phyloP scores from a whole-genome alignment of 768 basidiomycete species.

The Amyloporia xantha region DNA sequence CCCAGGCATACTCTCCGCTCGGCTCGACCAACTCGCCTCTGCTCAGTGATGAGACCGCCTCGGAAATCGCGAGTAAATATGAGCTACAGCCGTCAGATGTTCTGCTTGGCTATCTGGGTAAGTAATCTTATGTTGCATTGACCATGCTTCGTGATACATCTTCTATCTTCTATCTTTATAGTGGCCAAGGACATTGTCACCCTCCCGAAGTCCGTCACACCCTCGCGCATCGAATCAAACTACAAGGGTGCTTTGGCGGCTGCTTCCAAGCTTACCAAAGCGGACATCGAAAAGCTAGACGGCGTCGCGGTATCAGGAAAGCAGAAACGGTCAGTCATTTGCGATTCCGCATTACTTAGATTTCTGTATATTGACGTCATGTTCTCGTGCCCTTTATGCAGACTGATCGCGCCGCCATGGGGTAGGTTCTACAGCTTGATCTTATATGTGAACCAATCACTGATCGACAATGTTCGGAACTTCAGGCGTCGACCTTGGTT shows the following conservation, averaged over 20 bases:
- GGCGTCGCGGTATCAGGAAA: slow-evolving; percentile 51
- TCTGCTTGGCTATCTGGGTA: slow-evolving; percentile 58
- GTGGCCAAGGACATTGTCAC: slow-evolving; percentile 59
- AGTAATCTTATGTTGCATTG: too few species aligned
- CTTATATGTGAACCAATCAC: background rate
- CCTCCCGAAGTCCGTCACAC: slow-evolving; percentile 76
- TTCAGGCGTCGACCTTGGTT: slow-evolving; percentile 59
- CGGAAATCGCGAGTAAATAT: slow-evolving; percentile 54
- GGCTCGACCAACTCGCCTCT: slow-evolving; percentile 65
- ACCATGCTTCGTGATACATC: background rate
- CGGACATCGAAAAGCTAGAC: slow-evolving; percentile 53
- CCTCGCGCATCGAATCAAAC: slow-evolving; percentile 58
- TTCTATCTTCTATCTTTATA: too few species aligned
- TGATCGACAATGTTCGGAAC: background rate
- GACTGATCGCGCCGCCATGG: slow-evolving; percentile 63
- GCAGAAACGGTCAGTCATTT: slow-evolving; percentile 45
- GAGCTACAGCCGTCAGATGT: slow-evolving; percentile 48
- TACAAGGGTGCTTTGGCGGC: slow-evolving; percentile 44
- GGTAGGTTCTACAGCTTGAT: slow-evolving; percentile 48
- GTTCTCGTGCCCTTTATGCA: slow-evolving; percentile 10
- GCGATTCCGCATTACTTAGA: background rate
- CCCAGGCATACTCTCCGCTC: slow-evolving; percentile 79
- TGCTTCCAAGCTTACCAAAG: slow-evolving; percentile 36
- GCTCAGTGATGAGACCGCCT: slow-evolving; percentile 53
- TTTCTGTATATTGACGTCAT: background rate